Percentiles rank a stretch among this genome's conserved stretches.
These are phyloP conservation scores for Lentinula edodes DNA, from an alignment of 768 basidiomycete species.

Conservation along the genomic window DNA sequence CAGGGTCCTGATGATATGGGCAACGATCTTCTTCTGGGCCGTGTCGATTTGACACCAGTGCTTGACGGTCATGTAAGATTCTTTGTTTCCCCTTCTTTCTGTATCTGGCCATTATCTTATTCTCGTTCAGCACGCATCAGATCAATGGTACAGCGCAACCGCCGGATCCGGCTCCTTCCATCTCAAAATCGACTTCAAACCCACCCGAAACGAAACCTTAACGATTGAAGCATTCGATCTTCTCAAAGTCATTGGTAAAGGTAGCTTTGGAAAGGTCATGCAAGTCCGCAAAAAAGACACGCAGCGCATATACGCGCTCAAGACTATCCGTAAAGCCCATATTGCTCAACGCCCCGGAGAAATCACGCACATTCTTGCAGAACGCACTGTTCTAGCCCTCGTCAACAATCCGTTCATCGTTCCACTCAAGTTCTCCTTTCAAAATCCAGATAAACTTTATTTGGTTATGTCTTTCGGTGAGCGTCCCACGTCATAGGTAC, in stretches of 20 bases:
- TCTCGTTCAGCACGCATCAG: slow-evolving; percentile 65
- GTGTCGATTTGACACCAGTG: slow-evolving; percentile 82
- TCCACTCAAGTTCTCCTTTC: slow-evolving; percentile 98
- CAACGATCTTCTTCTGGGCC: slow-evolving; percentile 91
- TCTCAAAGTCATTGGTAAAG: slow-evolving; percentile 97
- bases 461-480: slow-evolving; percentile 93
- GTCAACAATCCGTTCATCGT: slow-evolving; percentile 99
- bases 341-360: slow-evolving; percentile 95
- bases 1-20: slow-evolving; percentile 92
- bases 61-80: slow-evolving; percentile 68
- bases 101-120: neutral
- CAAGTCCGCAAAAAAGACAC: slow-evolving; percentile 99
- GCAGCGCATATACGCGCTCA: slow-evolving; percentile 93
- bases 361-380: slow-evolving; percentile 96
- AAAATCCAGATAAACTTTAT: slow-evolving; percentile 95
- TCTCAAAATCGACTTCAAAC: slow-evolving; percentile 92
- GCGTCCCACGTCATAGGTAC: slow-evolving; percentile 15
- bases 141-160: slow-evolving; percentile 85
- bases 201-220: slow-evolving; percentile 73
- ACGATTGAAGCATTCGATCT: slow-evolving; percentile 97
- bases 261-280: slow-evolving; percentile 98
- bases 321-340: slow-evolving; percentile 97
- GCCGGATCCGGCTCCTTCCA: slow-evolving; percentile 90
- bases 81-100: slow-evolving; percentile 10
- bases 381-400: slow-evolving; percentile 92